Evolutionary conservation across 2,329 filamentous ascomycete genomes (phyloP).

Genomic region (Exophiala lecanii-corni): DNA sequence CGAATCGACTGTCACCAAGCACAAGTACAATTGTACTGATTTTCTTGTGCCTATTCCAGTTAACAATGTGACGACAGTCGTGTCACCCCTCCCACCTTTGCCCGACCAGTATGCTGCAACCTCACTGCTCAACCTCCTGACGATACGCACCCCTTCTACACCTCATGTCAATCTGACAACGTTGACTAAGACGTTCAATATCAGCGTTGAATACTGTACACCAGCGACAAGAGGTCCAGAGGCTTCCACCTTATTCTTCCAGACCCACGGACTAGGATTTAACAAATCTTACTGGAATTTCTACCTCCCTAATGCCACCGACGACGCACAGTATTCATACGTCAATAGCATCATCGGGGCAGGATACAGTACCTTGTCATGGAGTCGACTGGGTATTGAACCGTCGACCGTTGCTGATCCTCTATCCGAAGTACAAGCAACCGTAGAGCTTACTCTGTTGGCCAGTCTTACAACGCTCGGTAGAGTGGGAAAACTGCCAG

Average conservation of each 20-base stretch:
- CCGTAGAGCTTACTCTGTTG: conserved; percentile 38
- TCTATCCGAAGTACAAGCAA: conserved; percentile 37
- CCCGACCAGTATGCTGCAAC: conserved; percentile 15
- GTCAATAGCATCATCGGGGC: conserved; percentile 20
- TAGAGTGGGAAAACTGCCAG: conserved; percentile 21
- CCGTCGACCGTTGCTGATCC: conserved; percentile 36
- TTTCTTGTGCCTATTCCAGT: conserved; percentile 19
- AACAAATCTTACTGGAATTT: conserved; percentile 25
- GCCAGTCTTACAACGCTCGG: conserved; percentile 31
- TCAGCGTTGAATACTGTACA: conserved; percentile 46
- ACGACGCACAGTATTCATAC: conserved; percentile 19
- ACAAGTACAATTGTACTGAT: conserved; percentile 16
- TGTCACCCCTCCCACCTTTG: conserved; percentile 15
- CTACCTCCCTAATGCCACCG: conserved; percentile 13
- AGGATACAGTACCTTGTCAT: conserved; percentile 39
- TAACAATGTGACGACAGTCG: conserved; percentile 15
- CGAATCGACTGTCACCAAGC: conserved; percentile 4
- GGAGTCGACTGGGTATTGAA: conserved; percentile 38
- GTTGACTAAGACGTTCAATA: conserved; percentile 75
- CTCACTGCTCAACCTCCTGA: conserved; percentile 54
- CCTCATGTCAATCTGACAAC: conserved; percentile 66
- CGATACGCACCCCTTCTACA: conserved; percentile 75
- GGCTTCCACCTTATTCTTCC: conserved; percentile 16
- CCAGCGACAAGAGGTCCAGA: conserved; percentile 11
- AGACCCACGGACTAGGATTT: conserved; percentile 20